phyloP scores from a whole-genome alignment of 2,329 filamentous ascomycete genomes.

The Fusarium sp. region DNA sequence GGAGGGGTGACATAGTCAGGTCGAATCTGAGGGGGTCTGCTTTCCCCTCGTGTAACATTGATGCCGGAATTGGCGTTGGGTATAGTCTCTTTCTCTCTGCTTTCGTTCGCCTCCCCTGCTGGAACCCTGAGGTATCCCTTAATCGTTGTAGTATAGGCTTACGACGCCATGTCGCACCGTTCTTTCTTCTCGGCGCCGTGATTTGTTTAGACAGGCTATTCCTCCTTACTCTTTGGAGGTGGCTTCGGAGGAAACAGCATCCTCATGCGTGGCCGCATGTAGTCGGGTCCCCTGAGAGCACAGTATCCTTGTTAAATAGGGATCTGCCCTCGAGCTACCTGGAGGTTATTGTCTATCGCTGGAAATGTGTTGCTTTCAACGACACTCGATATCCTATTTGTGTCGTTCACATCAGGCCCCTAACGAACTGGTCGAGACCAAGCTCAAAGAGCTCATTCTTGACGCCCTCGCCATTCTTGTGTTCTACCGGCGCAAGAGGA shows the following conservation, averaged over 20 bases:
- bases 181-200: background rate
- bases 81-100: conserved; percentile 37
- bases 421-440: conserved; percentile 83
- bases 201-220: background rate
- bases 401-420: conserved; percentile 69
- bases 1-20: conserved; percentile 14
- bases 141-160: background rate
- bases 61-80: conserved; percentile 45
- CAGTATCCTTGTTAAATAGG: background rate
- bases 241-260: background rate
- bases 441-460: conserved; percentile 80
- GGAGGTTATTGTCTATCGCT: background rate
- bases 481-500: conserved; percentile 77
- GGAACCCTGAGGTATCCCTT: conserved; percentile 11
- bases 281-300: background rate
- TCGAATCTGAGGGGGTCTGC: conserved; percentile 28
- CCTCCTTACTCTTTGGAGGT: background rate
- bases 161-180: background rate
- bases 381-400: background rate
- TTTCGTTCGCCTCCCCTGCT: conserved; percentile 4
- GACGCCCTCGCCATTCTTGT: conserved; percentile 78
- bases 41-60: conserved; percentile 42
- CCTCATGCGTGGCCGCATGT: background rate
- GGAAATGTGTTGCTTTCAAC: conserved; percentile 21
- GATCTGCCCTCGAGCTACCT: conserved; percentile 1